Percentiles rank a stretch among this genome's conserved stretches.
These are phyloP conservation scores for Gossypium longicalyx DNA, from an alignment of 345 rosid species.

Conservation along the genomic window DNA sequence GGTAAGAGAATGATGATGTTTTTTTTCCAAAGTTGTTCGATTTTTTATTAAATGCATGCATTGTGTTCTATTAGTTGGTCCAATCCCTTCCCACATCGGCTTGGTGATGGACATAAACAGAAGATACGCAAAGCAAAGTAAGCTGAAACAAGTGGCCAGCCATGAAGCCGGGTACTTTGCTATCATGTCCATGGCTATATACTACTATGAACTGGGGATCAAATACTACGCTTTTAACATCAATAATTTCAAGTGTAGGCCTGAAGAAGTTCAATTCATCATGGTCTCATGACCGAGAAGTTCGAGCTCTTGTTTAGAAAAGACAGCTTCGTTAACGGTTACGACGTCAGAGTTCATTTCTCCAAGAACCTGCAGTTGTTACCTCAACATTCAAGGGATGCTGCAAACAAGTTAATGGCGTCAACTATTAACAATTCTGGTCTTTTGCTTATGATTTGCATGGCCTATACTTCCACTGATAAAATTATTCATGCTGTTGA, in stretches of 20 bases:
- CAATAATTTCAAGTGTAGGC: conserved; percentile 45
- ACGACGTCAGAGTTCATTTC: conserved; percentile 24
- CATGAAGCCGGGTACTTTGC: neutral
- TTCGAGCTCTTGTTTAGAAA: conserved; percentile 22
- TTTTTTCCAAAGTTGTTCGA: no score
- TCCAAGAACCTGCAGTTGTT: neutral
- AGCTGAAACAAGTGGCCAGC: neutral
- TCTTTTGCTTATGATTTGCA: neutral
- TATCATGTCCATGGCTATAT: neutral
- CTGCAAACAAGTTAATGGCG: neutral
- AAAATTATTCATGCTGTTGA: conserved; percentile 43
- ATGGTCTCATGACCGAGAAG: conserved; percentile 37
- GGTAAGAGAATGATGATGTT: neutral
- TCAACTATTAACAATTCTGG: neutral
- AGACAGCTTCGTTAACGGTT: conserved; percentile 32
- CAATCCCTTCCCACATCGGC: neutral
- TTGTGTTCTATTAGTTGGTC: neutral
- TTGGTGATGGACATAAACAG: neutral
- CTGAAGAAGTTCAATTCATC: conserved; percentile 38
- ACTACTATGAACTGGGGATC: conserved; percentile 34
- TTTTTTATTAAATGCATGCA: neutral
- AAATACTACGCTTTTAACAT: conserved; percentile 53
- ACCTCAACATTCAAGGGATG: neutral
- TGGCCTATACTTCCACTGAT: neutral
- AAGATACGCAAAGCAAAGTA: neutral